Base-by-base conservation (phyloP, 2,329 filamentous ascomycete genomes). In the Cadophora sp. region DNA sequence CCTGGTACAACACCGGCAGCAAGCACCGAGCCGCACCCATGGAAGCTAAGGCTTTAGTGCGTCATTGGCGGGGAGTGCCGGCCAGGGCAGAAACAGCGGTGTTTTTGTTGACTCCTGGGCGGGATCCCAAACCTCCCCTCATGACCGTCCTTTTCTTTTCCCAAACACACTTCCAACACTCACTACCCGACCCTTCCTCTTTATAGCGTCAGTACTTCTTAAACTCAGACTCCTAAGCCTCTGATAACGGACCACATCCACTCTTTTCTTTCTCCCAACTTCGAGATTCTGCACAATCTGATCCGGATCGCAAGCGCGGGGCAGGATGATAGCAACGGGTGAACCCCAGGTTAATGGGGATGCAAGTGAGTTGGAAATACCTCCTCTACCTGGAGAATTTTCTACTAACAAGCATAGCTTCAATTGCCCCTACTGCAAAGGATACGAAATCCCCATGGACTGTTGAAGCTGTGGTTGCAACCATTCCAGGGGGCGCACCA, bases 391-490 rank as follows among this genome's bases (percentile, higher is more conserved):
- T 13, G 4, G 22, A 14, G 5, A 20, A 30, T 9, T 1, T 30
- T 16, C n/a, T 45, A 47, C 39, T 47, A 22, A 59, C 22, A 30
- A 30, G 11, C 24, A 22, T 24, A 65, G 64, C 30, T 7, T 13
- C 36, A 14, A 30, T 14, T 1, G 33, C 59, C n/a, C 24, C 62
- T n/a, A 24, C 62, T 39, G 63, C 63, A 16, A 24, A 62, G 1
- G 43, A 24, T 13, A 53, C 66, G 6, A 51, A 67, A 11, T 22
- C 36, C 9, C 76, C 81, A 51, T 89, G 87, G 87, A 80, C 81
- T 0, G 85, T 87, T 5, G 81, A 85, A 62, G 85, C 86, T 71
- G 92, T 92, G 36, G 83, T 96, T 33, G 83, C 85, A 13, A 85
- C 86, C 2, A 84, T 96, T 56, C 82, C 86, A 1, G 78, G 83